Evolutionary conservation across 176 grass and related monocot genomes (phyloP).

Genomic region (Aegilops tauschii): DNA sequence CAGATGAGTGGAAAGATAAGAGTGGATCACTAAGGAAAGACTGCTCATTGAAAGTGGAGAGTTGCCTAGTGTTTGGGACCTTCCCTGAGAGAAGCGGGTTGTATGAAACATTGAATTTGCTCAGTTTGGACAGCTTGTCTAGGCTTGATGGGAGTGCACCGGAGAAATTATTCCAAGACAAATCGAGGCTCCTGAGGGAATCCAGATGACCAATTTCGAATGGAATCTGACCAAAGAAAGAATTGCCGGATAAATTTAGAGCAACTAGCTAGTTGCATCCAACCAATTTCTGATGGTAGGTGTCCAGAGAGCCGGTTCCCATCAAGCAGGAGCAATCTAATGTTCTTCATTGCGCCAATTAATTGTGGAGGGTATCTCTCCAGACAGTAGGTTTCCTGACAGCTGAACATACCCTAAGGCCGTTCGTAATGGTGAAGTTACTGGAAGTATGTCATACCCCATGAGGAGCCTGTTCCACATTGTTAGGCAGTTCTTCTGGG

Average conservation of each 20-base stretch:
- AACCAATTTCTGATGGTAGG: conserved; percentile 30
- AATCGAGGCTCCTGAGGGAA: conserved; percentile 47
- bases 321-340: conserved; percentile 49
- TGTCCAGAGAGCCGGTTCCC: conserved; percentile 32
- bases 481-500: conserved; percentile 27
- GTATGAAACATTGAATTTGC: conserved; percentile 57
- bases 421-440: conserved; percentile 6
- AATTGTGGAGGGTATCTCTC: conserved; percentile 31
- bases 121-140: conserved; percentile 33
- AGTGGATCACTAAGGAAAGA: conserved; percentile 50
- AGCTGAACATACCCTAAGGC: conserved; percentile 46
- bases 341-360: conserved; percentile 32
- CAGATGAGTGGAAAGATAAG: not conserved
- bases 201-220: conserved; percentile 23
- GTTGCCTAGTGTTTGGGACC: conserved; percentile 31
- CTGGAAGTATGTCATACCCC: conserved; percentile 32
- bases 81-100: conserved; percentile 42
- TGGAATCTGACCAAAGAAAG: conserved; percentile 52
- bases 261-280: conserved; percentile 35
- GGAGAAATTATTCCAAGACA: conserved; percentile 57
- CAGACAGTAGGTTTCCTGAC: conserved; percentile 37
- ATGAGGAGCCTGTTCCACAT: conserved; percentile 31
- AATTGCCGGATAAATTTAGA: conserved; percentile 43
- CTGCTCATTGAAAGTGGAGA: conserved; percentile 39
- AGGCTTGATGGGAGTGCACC: conserved; percentile 43